phyloP scores from a whole-genome alignment of 2,329 filamentous ascomycete species.

The Fusarium brevicatenulatum region DNA sequence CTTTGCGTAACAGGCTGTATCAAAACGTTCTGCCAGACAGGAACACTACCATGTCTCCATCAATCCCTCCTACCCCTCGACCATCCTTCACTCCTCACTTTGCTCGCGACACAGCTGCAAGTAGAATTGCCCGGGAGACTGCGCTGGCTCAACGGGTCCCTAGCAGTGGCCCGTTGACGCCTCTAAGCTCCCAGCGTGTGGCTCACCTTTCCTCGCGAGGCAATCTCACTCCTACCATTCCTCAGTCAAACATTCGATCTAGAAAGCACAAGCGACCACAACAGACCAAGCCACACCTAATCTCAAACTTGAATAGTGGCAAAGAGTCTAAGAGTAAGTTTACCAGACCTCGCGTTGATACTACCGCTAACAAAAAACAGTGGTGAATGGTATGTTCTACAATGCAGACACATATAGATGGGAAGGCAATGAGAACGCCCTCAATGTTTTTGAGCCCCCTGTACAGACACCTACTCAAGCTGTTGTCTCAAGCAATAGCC shows the following conservation, averaged over 20 bases:
- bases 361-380: constrained; percentile 58
- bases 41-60: constrained; percentile 62
- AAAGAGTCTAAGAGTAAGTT: constrained; percentile 82
- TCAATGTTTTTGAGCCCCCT: constrained; percentile 79
- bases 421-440: constrained; percentile 94
- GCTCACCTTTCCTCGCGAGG: constrained; percentile 62
- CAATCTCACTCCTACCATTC: constrained; percentile 55
- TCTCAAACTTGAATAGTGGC: constrained; percentile 80
- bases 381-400: constrained; percentile 94
- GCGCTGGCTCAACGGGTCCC: constrained; percentile 68
- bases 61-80: constrained; percentile 65
- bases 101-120: constrained; percentile 72
- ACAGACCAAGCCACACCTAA: constrained; percentile 84
- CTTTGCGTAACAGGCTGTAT: constrained; percentile 65
- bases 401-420: constrained; percentile 87
- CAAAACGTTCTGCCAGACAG: constrained; percentile 66
- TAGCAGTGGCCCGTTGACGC: constrained; percentile 62
- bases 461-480: constrained; percentile 63
- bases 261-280: constrained; percentile 70
- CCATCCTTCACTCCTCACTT: constrained; percentile 68
- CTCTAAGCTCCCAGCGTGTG: constrained; percentile 65
- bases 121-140: constrained; percentile 72
- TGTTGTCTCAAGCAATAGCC: constrained; percentile 54
- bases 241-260: constrained; percentile 57
- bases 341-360: not conserved